These are phyloP conservation scores for Globisporangium emineosum DNA, from an alignment of 352 stramenopile genomes.

Conservation along the genomic window DNA sequence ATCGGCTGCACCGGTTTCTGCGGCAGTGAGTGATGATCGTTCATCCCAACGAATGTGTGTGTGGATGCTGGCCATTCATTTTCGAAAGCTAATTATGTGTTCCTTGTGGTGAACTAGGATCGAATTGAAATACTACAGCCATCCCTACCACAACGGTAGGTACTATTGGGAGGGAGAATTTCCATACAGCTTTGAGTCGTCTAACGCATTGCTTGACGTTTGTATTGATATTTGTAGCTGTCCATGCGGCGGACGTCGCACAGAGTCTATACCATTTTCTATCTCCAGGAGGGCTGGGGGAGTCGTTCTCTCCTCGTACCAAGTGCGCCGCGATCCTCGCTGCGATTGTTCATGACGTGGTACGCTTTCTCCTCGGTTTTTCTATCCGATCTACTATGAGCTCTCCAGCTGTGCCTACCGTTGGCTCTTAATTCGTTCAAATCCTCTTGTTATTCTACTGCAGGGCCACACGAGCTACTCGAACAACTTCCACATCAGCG, in stretches of 20 bases:
- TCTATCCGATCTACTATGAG: no score
- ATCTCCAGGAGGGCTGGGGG: constrained; percentile 42
- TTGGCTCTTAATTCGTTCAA: no score
- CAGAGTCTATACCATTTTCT: constrained; percentile 79
- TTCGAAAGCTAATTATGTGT: not conserved
- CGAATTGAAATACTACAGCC: constrained; percentile 54
- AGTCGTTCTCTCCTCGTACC: constrained; percentile 49
- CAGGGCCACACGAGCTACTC: constrained; percentile 85
- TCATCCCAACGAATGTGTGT: not conserved
- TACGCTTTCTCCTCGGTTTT: constrained; percentile 15
- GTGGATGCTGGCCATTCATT: not conserved
- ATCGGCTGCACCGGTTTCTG: constrained; percentile 51
- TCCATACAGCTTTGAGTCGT: not conserved
- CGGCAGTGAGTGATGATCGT: constrained; percentile 33
- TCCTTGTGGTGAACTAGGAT: constrained; percentile 25
- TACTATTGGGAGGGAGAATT: not conserved
- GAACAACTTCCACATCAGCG: constrained; percentile 86
- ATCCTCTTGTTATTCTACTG: not conserved
- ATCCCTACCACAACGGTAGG: constrained; percentile 86
- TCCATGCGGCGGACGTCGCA: constrained; percentile 81
- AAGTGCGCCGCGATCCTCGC: constrained; percentile 74
- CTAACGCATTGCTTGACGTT: not conserved
- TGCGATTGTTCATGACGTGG: constrained; percentile 82
- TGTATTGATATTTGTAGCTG: constrained; percentile 25
- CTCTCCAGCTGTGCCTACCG: no score